phyloP scores from a whole-genome alignment of 768 basidiomycete species.

The Tylopilus subfusipes region DNA sequence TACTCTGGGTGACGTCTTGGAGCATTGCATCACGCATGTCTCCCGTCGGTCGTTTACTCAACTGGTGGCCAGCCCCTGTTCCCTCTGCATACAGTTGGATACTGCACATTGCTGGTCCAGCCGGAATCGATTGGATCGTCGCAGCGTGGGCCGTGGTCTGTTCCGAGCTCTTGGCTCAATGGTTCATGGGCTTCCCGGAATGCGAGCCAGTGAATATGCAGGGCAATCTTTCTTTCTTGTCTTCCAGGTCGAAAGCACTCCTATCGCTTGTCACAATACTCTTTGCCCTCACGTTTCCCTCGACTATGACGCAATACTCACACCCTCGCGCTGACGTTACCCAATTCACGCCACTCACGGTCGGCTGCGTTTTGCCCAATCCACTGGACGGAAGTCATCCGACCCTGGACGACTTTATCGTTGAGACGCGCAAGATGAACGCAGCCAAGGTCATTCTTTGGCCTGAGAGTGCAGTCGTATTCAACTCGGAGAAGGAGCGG shows the following conservation, averaged over 20 bases:
- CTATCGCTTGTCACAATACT: constrained; percentile 41
- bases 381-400: constrained; percentile 41
- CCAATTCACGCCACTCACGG: constrained; percentile 50
- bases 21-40: constrained; percentile 48
- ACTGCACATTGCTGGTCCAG: constrained; percentile 52
- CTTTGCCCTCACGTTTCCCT: constrained; percentile 51
- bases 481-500: constrained; percentile 49
- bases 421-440: constrained; percentile 48
- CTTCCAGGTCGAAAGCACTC: constrained; percentile 25
- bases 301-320: constrained; percentile 41
- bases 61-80: constrained; percentile 60
- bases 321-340: constrained; percentile 37
- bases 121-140: constrained; percentile 66
- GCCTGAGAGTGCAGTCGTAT: constrained; percentile 78
- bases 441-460: constrained; percentile 62
- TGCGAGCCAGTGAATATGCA: constrained; percentile 12
- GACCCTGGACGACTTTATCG: constrained; percentile 58
- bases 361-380: constrained; percentile 68
- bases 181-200: constrained; percentile 48
- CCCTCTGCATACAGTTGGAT: constrained; percentile 61
- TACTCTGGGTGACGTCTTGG: constrained; percentile 67
- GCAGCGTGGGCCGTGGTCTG: constrained; percentile 73
- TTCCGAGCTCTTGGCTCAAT: constrained; percentile 49
- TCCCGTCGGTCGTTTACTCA: constrained; percentile 66
- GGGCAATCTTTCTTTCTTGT: constrained; percentile 8